Base-by-base conservation (phyloP, 208 protist species). In the Kentomonas sorsogonicus region DNA sequence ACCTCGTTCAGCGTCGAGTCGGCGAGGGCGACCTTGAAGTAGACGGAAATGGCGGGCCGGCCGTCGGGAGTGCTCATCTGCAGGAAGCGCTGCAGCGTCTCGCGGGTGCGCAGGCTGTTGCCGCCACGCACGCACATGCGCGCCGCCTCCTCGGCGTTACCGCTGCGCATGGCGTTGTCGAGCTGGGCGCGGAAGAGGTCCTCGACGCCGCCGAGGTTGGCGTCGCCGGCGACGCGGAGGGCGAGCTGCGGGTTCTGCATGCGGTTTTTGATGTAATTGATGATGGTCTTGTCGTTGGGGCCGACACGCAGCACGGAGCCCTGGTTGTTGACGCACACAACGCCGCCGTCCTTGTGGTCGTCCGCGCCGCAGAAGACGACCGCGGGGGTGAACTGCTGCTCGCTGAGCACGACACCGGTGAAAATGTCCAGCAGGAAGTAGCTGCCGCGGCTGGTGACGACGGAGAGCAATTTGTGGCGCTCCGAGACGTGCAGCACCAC, bases 11-110 rank as follows among this genome's bases (percentile, higher is more conserved):
- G 79, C 45, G 83, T 97, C 55, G 80, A 79, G 51, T 97, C 89
- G 33, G 99, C 98, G 13, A 99, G 83, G 36, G 98, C 82, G 9
- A 96, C 69, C 79, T 95, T 94, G 78, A 99, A 99, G 82, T 99
- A 99, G 55, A 95, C 92, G 5, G 98, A 90, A 23, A 99, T 92
- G 5, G 98, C 94, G 9, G 96, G 83, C 67, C 97, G 91, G 27
- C 97, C 97, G 30, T 76, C 78, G 18, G 66, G 54, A 29, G 69
- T 66, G 16, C 72, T 83, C 41, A 85, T 22, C 29, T 86, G 74
- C 23, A 92, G 79, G 81, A 99, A 99, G 44, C 86, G 88, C 56
- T 89, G 43, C 54, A 99, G 95, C 30, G 97, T 99, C 53, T 99
- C 82, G 18, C 77, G 77, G 0, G 91, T 99, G 66, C 99, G 88